Evolutionary conservation across 2,329 filamentous ascomycete species (phyloP), one percentile per base, ranked within the genome.

Genomic region (Nemania sp.): DNA sequence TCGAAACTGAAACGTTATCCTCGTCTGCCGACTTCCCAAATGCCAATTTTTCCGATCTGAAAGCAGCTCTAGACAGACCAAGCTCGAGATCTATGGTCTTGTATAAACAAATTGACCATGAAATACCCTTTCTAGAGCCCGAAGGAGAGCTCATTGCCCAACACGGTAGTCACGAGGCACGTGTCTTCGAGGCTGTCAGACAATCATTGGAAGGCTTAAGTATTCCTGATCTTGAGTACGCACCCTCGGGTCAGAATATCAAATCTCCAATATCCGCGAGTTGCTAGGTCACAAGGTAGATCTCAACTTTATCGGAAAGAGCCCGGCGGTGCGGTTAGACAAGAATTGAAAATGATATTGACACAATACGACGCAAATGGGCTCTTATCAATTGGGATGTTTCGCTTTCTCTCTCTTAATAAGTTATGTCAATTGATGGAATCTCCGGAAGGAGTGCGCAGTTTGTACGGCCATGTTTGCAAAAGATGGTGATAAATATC

Each of bases 211-310:
- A 62, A 5, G 66, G 66, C 18, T 32, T 68, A 2, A 41, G 32
- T 29, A 64, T 64, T 18, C 41, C 55, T 41, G 56, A 64, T 32
- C 51, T 68, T 24, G 66, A 68, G 58, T 63, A 61, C 32, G 64
- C 49, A 43, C 32, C n/a, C 15, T 55, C 15, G 11, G 38, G 26
- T 35, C 45, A 27, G 58, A 67, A 60, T 69, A 64, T 52, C 47
- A 57, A 26, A 67, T 64, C n/a, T 56, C 45, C 5, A 69, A 66
- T 53, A 69, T 69, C 10, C 59, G 60, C 22, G 67, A 66, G 22
- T 54, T 69, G 35, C 43, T 68, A 20, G 65, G 68, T 1, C 67
- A 64, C 52, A 66, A 72, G 66, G 70, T 72, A 67, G 69, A 68
- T 66, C 68, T 73, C 64, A 69, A 71, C 54, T 69, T 66, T 22